These are phyloP conservation scores for Candida coquimbonensis DNA, from an alignment of 805 yeast genomes.

Conservation along the genomic window DNA sequence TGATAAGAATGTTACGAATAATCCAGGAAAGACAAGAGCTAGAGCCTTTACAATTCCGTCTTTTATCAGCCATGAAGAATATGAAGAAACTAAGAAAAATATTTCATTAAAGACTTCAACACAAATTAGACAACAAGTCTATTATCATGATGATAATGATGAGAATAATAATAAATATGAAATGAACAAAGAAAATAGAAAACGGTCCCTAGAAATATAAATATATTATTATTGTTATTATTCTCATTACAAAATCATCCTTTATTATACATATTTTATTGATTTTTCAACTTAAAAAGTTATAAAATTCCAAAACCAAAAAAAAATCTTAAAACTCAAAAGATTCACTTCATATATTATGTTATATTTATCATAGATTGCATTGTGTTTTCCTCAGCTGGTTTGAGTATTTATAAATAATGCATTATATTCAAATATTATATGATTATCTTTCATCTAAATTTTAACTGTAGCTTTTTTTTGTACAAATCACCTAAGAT, in stretches of 20 bases:
- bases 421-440: too few relatives aligned
- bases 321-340: too few relatives aligned
- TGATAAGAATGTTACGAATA: neutral
- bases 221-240: neutral
- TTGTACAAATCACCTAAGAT: too few relatives aligned
- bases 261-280: neutral
- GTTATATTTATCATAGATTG: too few relatives aligned
- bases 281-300: too few relatives aligned
- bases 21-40: neutral
- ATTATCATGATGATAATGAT: neutral
- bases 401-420: too few relatives aligned
- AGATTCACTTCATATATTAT: too few relatives aligned
- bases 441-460: too few relatives aligned
- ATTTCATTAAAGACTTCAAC: neutral
- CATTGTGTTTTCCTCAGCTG: too few relatives aligned
- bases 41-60: neutral
- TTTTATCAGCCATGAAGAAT: neutral
- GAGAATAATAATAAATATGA: neutral
- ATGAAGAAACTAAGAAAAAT: neutral
- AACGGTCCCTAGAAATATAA: conserved; percentile 1
- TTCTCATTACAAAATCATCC: neutral
- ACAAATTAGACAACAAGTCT: neutral
- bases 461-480: too few relatives aligned
- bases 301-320: too few relatives aligned
- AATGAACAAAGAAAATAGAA: neutral